Conservation (phyloP, 768 basidiomycete genomes). For the Rhodotorula kratochvilovae region DNA sequence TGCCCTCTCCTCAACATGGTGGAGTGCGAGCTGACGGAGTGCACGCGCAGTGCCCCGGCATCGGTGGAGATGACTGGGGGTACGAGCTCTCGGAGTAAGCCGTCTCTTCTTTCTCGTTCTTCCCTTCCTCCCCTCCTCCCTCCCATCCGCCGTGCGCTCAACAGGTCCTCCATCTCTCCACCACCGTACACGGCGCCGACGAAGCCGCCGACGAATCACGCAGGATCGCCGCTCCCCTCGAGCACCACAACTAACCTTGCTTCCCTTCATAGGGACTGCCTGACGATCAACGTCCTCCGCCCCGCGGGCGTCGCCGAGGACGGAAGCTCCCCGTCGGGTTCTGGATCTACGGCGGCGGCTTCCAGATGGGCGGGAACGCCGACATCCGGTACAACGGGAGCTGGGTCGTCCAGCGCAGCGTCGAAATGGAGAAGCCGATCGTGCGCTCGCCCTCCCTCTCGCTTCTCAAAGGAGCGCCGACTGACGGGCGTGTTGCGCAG, state of each 20-base stretch:
- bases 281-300: conserved; percentile 36
- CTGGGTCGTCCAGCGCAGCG: conserved; percentile 32
- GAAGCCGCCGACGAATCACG: too few species aligned
- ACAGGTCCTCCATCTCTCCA: too few species aligned
- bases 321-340: conserved; percentile 27
- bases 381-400: conserved; percentile 37
- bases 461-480: too few species aligned
- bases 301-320: conserved; percentile 16
- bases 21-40: neutral
- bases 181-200: neutral
- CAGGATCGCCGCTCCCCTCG: too few species aligned
- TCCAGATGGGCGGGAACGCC: conserved; percentile 12
- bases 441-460: neutral
- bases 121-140: neutral
- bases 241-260: neutral
- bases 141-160: neutral
- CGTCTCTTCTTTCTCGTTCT: neutral
- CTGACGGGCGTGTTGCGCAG: neutral
- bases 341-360: conserved; percentile 45
- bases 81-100: conserved; percentile 15
- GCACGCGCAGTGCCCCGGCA: conserved; percentile 14
- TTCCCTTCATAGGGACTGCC: conserved; percentile 22
- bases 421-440: conserved; percentile 40
- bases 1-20: too few species aligned
- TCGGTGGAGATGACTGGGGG: conserved; percentile 18